Evolutionary conservation across 2,329 filamentous ascomycete genomes (phyloP).

Genomic region (Penicillium occitanis): DNA sequence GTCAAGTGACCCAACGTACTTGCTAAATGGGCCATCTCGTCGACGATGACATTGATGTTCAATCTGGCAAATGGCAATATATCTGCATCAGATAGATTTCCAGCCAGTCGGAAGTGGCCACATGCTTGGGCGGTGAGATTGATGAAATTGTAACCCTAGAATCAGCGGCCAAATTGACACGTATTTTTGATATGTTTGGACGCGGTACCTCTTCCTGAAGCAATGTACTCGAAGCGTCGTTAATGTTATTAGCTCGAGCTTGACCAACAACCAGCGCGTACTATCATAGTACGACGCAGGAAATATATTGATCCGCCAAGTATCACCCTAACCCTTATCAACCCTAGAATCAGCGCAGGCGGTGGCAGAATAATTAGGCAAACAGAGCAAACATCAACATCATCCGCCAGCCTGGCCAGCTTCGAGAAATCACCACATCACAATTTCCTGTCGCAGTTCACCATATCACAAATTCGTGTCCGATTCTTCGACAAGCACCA

Average conservation of each 20-base stretch:
- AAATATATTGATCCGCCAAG: neutral
- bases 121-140: too few species aligned
- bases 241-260: neutral
- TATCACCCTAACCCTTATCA: neutral
- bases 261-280: neutral
- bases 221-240: neutral
- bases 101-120: too few species aligned
- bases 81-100: too few species aligned
- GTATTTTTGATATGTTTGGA: neutral
- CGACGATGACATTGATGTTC: neutral
- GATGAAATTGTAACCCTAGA: too few species aligned
- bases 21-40: conserved; percentile 20
- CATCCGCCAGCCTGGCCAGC: conserved; percentile 20
- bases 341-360: neutral
- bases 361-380: conserved; percentile 2
- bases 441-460: neutral
- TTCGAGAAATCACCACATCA: neutral
- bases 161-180: neutral
- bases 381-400: conserved; percentile 20
- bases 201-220: neutral
- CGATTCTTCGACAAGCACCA: neutral
- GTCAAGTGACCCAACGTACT: conserved; percentile 8
- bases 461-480: neutral
- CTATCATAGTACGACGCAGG: neutral
- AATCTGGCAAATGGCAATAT: neutral